Conservation (phyloP, 1,284 basidiomycete species). For the Malassezia japonica region DNA sequence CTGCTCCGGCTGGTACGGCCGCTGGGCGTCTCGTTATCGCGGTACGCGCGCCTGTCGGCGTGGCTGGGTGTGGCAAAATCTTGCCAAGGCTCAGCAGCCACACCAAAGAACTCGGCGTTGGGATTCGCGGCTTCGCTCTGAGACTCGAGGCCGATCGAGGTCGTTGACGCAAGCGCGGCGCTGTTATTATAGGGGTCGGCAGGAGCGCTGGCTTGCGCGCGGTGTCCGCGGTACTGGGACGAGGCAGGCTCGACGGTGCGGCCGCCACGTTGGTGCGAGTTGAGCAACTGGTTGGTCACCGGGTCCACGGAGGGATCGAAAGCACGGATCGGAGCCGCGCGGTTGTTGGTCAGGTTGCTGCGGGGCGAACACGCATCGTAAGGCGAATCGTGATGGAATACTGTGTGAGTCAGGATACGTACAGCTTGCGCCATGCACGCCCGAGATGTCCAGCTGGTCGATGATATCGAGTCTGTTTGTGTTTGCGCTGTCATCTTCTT, state of each 20-base stretch:
- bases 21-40: background rate
- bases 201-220: too few relatives aligned
- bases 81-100: conserved; percentile 44
- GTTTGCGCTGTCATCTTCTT: background rate
- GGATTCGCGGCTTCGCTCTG: conserved; percentile 22
- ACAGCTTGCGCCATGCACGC: conserved; percentile 36
- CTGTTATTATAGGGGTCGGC: conserved; percentile 5
- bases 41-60: background rate
- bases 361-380: conserved; percentile 46
- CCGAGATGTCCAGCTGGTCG: conserved; percentile 42
- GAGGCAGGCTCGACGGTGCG: conserved; percentile 7
- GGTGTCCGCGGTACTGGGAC: background rate
- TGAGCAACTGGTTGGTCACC: conserved; percentile 31
- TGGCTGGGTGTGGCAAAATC: conserved; percentile 37
- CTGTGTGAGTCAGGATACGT: conserved; percentile 13
- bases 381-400: conserved; percentile 48
- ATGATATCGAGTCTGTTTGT: conserved; percentile 39
- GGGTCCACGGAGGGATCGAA: conserved; percentile 43
- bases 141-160: background rate
- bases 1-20: background rate
- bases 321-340: conserved; percentile 36
- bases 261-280: conserved; percentile 8
- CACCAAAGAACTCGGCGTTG: conserved; percentile 43
- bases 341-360: conserved; percentile 25
- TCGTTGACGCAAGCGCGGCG: conserved; percentile 7